Evolutionary conservation across 495 filamentous ascomycete species (phyloP).

Genomic region (Parachaetomium inaequale): DNA sequence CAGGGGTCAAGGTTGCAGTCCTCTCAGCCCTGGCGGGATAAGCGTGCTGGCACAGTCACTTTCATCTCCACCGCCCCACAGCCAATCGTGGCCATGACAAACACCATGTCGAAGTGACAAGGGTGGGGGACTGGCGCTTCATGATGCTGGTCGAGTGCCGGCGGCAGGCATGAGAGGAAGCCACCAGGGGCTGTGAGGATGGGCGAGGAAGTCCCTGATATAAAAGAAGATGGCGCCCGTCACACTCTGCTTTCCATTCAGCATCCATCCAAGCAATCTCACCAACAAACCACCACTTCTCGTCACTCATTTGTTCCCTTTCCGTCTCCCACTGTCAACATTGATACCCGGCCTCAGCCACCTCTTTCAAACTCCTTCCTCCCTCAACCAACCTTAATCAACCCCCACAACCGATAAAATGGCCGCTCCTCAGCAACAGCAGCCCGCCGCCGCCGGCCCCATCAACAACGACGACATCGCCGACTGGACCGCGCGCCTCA

Average conservation of each 20-base stretch:
- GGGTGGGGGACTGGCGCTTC: not conserved
- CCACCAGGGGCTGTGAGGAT: not conserved
- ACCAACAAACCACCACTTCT: not conserved
- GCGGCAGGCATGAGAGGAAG: not conserved
- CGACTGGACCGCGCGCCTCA: conserved; percentile 35
- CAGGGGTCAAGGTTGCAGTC: not conserved
- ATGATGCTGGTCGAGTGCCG: not conserved
- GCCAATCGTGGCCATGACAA: not conserved
- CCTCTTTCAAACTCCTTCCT: not conserved
- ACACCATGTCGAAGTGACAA: not conserved
- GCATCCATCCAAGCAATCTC: not conserved
- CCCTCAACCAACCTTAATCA: not conserved
- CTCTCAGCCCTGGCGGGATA: conserved; percentile 1
- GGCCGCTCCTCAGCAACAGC: conserved; percentile 13
- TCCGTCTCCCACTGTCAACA: not conserved
- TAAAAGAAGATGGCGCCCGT: not conserved
- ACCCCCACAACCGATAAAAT: conserved; percentile 1
- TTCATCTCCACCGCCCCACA: conserved; percentile 13
- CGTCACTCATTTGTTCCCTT: conserved; percentile 4
- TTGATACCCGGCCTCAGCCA: conserved; percentile 8
- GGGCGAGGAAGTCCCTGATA: not conserved
- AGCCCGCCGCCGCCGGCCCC: conserved; percentile 14
- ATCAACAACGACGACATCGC: conserved; percentile 33
- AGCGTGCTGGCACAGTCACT: not conserved
- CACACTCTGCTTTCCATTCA: not conserved